Evolutionary conservation across 2,329 filamentous ascomycete species (phyloP), one percentile per base, ranked within the genome.

Genomic region (Trichoderma koningii): DNA sequence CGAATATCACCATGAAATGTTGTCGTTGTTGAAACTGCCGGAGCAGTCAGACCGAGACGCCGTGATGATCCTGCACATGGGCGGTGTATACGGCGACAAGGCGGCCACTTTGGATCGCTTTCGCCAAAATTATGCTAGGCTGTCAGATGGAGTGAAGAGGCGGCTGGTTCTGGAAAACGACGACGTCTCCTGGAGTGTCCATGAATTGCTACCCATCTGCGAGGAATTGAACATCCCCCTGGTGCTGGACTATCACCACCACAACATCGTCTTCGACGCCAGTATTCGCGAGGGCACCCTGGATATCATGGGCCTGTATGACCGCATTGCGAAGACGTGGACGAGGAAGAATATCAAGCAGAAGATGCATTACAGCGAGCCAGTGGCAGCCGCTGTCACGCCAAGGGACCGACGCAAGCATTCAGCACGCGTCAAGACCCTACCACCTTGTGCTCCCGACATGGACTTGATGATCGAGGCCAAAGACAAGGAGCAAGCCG

Each of bases 381-480:
- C 88, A 0, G 76, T 74, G 0, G 68, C 73, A 5, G 51, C 67
- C 1, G 92, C 93, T 1, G 85, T 96, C 47, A 96, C 93, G 0
- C 85, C 84, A 0, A 84, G 87, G 0, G 89, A 96, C 69, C 83
- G 93, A 30, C 85, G 94, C 66, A 97, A 96, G 76, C 94, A 98
- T 73, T 92, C 88, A 42, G 84, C 92, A 0, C 85, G 94, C 9
- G 92, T 96, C 1, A 83, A 83, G 69, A 90, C 88, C 0, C 77
- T 98, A 0, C 94, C 94, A 0, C 93, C 94, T 0, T 97, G 94
- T 71, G 83, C 88, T 4, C 80, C 86, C 1, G 88, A 90, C 38
- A 95, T 96, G 89, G 94, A 97, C 73, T 81, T 98, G n/a, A 98
- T 98, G 94, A 97, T 98, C 66, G 94, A 98, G 78, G 94, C 94